phyloP scores from a whole-genome alignment of 805 yeast species.

The Candida oleophila region DNA sequence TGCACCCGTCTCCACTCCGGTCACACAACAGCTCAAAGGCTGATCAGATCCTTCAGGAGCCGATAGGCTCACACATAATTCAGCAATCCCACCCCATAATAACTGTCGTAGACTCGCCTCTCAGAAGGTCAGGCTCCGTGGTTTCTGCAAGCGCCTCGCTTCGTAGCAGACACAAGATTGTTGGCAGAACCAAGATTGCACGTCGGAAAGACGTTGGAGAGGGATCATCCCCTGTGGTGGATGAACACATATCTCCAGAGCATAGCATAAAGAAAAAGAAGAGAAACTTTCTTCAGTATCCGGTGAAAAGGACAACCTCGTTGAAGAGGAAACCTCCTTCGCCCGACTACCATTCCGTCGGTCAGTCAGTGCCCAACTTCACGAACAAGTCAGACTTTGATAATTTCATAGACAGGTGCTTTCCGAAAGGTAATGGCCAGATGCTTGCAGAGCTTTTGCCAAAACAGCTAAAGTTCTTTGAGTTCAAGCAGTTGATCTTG shows the following conservation, averaged over 20 bases:
- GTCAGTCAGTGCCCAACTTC: constrained; percentile 19
- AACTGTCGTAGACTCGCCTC: constrained; percentile 21
- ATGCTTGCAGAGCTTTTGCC: constrained; percentile 32
- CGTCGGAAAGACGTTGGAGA: constrained; percentile 13
- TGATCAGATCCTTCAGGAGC: neutral
- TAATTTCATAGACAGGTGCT: constrained; percentile 15
- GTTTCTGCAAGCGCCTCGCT: constrained; percentile 30
- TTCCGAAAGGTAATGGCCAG: constrained; percentile 13
- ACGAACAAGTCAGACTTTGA: constrained; percentile 17
- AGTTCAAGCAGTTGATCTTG: constrained; percentile 16
- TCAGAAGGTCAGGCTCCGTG: constrained; percentile 27
- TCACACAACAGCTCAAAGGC: neutral
- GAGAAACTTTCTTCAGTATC: constrained; percentile 24
- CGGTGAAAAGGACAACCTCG: constrained; percentile 34
- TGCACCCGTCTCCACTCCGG: neutral
- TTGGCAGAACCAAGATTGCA: constrained; percentile 27
- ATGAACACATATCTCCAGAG: neutral
- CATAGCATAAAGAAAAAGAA: neutral
- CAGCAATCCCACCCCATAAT: constrained; percentile 19
- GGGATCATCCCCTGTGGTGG: neutral
- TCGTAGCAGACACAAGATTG: constrained; percentile 28
- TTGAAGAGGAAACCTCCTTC: constrained; percentile 17
- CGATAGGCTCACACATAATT: neutral
- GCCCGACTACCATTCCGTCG: constrained; percentile 18
- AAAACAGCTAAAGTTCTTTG: constrained; percentile 21